These are phyloP conservation scores for Bipolaris oryzae DNA, from an alignment of 2,329 filamentous ascomycete species.

Conservation along the genomic window DNA sequence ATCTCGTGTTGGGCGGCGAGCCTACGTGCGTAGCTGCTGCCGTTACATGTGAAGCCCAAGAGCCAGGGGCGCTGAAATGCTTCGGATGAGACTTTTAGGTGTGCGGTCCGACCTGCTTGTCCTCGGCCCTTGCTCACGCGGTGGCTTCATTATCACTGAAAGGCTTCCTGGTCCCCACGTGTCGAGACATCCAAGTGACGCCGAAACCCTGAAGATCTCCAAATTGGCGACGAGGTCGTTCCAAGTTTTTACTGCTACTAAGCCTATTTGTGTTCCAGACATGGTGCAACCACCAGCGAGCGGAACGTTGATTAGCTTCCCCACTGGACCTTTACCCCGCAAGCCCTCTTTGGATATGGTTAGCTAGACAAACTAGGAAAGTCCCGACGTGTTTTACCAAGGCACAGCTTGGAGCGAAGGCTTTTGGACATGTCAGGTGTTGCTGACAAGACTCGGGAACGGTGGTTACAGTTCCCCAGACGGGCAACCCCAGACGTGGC, in stretches of 20 bases:
- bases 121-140: neutral
- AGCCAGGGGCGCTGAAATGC: neutral
- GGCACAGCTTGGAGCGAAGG: conserved; percentile 12
- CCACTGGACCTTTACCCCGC: conserved; percentile 11
- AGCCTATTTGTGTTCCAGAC: neutral
- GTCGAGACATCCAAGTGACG: conserved; percentile 4
- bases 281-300: conserved; percentile 1
- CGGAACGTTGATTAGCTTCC: conserved; percentile 17
- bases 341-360: conserved; percentile 3
- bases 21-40: neutral
- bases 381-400: conserved; percentile 4
- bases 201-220: conserved; percentile 8
- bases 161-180: conserved; percentile 4
- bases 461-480: conserved; percentile 14
- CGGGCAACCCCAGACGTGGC: conserved; percentile 10
- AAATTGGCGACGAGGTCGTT: conserved; percentile 2
- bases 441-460: conserved; percentile 5
- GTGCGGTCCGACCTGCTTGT: neutral
- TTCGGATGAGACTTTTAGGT: neutral
- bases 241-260: conserved; percentile 4
- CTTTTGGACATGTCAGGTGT: conserved; percentile 10
- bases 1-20: neutral
- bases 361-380: conserved; percentile 12
- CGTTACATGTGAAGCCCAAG: neutral
- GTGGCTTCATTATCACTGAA: neutral